Percentiles rank a stretch among this genome's conserved stretches.
These are phyloP conservation scores for Schizosaccharomyces osmophilus DNA, from an alignment of 805 yeast species.

Conservation along the genomic window DNA sequence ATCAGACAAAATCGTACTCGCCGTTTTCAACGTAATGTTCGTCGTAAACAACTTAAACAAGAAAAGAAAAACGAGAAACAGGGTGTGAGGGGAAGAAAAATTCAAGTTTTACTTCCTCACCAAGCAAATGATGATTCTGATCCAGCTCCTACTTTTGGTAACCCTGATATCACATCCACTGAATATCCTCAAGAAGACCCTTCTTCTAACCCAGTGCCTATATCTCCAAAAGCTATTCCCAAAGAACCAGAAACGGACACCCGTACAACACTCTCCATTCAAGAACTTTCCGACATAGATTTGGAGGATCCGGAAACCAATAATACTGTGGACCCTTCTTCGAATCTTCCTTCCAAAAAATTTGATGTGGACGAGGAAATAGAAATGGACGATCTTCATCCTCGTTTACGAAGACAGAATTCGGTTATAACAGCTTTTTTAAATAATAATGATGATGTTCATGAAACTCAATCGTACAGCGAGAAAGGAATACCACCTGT, in stretches of 20 bases:
- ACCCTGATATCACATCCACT: no score
- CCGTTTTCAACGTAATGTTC: constrained; percentile 39
- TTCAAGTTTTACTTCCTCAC: not conserved
- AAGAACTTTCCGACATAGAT: not conserved
- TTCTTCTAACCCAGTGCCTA: no score
- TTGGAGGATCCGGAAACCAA: not conserved
- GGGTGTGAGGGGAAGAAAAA: not conserved
- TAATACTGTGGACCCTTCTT: not conserved
- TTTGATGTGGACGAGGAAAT: not conserved
- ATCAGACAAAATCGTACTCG: constrained; percentile 41
- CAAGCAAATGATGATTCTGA: no score
- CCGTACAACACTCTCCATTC: no score
- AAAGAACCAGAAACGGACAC: no score
- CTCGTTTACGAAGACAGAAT: not conserved
- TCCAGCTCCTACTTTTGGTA: no score
- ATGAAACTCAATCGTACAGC: not conserved
- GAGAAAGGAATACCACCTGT: not conserved
- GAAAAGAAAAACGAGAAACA: not conserved
- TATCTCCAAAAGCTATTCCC: no score
- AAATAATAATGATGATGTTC: not conserved
- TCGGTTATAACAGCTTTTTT: not conserved
- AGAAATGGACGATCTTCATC: constrained; percentile 1
- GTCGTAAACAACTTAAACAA: constrained; percentile 35
- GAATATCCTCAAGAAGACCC: no score
- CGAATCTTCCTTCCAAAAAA: not conserved